Evolutionary conservation across 371 early-diverging fungal species (phyloP), one percentile per base, ranked within the genome.

Genomic region (Mortierella sp.): DNA sequence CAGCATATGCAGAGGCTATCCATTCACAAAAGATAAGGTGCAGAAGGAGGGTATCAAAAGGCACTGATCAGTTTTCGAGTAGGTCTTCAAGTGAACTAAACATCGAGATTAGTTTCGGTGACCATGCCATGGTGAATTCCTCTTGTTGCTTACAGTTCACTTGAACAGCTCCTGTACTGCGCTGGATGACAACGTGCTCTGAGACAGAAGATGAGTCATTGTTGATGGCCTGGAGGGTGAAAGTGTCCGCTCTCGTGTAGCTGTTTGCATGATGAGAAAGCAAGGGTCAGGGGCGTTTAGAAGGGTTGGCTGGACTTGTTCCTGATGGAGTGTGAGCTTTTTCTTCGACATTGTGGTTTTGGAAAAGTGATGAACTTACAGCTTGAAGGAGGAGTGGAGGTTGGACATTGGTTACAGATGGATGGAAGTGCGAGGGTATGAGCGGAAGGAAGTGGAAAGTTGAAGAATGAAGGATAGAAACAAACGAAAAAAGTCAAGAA

Each of bases 151-250:
- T 76, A 83, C 84, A 79, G 41, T 83, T 83, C 61, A 83, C 72
- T 8, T 55, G 73, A 16, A 83, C 47, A 8, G 70, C 65, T 58
- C 84, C 84, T 1, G 66, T 76, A 44, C 67, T 66, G 26, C 84
- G 76, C 24, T 78, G 84, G 58, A 83, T 83, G 31, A 78, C 70
- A 24, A 83, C 66, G 64, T 83, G 78, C 66, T 83, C 79, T n/a
- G 84, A 76, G n/a, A 72, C 68, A 16, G 76, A 71, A 34, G 83
- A 65, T 41, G 85, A 78, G 66, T 85, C 80, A 52, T 80, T 80
- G 43, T 66, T 77, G 39, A 80, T 78, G 14, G 85, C 75, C 61
- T 80, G 80, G 7, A 85, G 31, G 8, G 78, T 77, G 68, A 82
- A 75, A 9, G 74, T 69, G 58, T 78, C 83, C 0, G 3, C n/a